phyloP scores from a whole-genome alignment of 2,329 filamentous ascomycete genomes.

The Hypoxylon sp. region DNA sequence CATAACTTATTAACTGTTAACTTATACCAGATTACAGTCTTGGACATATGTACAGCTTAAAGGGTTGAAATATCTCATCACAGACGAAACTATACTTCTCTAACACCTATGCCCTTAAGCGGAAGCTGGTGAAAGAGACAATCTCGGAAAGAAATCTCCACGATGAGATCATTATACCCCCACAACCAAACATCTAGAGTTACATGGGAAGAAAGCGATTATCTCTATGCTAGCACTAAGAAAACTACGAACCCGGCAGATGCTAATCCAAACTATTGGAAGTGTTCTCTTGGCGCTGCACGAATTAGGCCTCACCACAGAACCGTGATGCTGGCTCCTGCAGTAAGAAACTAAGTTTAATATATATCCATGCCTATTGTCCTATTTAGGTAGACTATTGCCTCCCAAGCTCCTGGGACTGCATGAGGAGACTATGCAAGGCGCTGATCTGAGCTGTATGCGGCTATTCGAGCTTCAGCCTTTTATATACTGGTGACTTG shows the following conservation, averaged over 20 bases:
- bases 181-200: neutral
- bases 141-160: neutral
- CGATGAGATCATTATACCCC: slow-evolving; percentile 4
- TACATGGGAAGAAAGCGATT: neutral
- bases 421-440: slow-evolving; percentile 4
- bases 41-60: neutral
- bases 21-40: neutral
- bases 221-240: slow-evolving; percentile 6
- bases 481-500: slow-evolving; percentile 13
- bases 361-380: slow-evolving; percentile 7
- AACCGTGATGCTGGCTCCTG: slow-evolving; percentile 13
- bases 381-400: slow-evolving; percentile 22
- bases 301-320: slow-evolving; percentile 9
- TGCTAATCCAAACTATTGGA: slow-evolving; percentile 23
- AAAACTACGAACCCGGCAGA: slow-evolving; percentile 4
- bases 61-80: neutral
- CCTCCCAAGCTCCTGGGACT: slow-evolving; percentile 14
- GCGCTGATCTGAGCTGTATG: slow-evolving; percentile 19
- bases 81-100: neutral
- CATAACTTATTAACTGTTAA: neutral
- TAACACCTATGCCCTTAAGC: neutral
- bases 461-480: slow-evolving; percentile 22
- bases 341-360: slow-evolving; percentile 4
- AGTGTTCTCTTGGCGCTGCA: slow-evolving; percentile 18
- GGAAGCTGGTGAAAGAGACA: neutral